phyloP scores from a whole-genome alignment of 2,329 filamentous ascomycete genomes.

The Alternaria sp. region DNA sequence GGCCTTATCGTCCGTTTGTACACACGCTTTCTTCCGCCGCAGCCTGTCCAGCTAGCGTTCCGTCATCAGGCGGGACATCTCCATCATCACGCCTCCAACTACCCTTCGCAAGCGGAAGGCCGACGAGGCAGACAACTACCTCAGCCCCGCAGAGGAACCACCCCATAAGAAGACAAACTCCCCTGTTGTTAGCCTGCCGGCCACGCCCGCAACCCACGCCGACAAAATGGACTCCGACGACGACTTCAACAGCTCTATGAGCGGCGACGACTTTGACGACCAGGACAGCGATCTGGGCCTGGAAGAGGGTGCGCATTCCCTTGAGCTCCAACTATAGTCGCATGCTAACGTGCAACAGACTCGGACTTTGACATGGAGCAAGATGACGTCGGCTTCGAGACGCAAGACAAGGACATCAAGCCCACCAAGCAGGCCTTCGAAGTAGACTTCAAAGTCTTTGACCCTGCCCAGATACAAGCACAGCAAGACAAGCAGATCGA shows the following conservation, averaged over 20 bases:
- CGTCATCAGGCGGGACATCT: constrained; percentile 51
- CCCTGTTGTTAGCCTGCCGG: constrained; percentile 33
- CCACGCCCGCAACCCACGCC: constrained; percentile 45
- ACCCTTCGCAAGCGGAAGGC: constrained; percentile 51
- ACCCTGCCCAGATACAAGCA: constrained; percentile 79
- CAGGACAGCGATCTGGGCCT: constrained; percentile 74
- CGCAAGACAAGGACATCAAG: constrained; percentile 75
- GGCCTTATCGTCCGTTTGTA: constrained; percentile 12
- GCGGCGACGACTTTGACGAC: constrained; percentile 78
- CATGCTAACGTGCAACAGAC: constrained; percentile 46
- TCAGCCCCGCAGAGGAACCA: constrained; percentile 38
- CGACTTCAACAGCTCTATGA: constrained; percentile 86
- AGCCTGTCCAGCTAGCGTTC: constrained; percentile 47
- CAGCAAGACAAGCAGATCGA: constrained; percentile 87
- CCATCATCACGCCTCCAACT: constrained; percentile 49
- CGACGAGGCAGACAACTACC: constrained; percentile 43
- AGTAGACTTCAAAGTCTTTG: constrained; percentile 82
- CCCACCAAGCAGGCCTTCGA: constrained; percentile 80
- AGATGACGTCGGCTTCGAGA: constrained; percentile 66
- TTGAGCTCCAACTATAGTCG: not conserved
- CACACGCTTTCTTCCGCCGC: constrained; percentile 25
- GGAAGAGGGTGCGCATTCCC: constrained; percentile 51
- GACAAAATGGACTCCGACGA: constrained; percentile 92
- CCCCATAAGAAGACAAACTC: constrained; percentile 41
- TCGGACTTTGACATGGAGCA: constrained; percentile 66